phyloP scores from a whole-genome alignment of 169 alveolate species.

The Plasmodium gonderi region DNA sequence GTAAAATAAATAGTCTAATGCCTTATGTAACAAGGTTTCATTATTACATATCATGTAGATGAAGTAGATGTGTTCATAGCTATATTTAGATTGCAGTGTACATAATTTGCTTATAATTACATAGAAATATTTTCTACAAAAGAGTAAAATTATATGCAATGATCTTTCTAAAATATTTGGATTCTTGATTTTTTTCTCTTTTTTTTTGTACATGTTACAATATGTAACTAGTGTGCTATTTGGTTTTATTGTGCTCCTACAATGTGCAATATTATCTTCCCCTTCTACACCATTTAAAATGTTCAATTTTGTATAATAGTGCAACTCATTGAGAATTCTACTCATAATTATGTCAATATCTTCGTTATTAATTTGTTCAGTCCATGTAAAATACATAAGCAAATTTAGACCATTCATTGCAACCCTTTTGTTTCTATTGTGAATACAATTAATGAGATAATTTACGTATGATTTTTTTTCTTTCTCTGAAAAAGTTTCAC shows the following conservation, averaged over 20 bases:
- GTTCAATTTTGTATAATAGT: conserved; percentile 40
- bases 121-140: conserved; percentile 42
- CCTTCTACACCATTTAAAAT: background rate
- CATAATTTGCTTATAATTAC: conserved; percentile 36
- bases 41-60: conserved; percentile 71
- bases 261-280: background rate
- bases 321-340: conserved; percentile 49
- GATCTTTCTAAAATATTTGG: conserved; percentile 41
- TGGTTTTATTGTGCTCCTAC: background rate
- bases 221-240: conserved; percentile 19
- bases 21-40: conserved; percentile 31
- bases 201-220: background rate
- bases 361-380: background rate
- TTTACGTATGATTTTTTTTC: conserved; percentile 54
- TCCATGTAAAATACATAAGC: conserved; percentile 26
- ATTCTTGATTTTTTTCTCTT: background rate
- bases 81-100: conserved; percentile 49
- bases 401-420: conserved; percentile 42
- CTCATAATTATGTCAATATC: conserved; percentile 26
- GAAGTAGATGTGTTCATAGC: conserved; percentile 63
- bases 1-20: conserved; percentile 58
- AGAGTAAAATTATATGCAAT: conserved; percentile 23
- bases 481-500: background rate
- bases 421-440: conserved; percentile 34
- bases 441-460: conserved; percentile 46